Conservation (phyloP, 345 rosid genomes). For the Leavenworthia alabamica region DNA sequence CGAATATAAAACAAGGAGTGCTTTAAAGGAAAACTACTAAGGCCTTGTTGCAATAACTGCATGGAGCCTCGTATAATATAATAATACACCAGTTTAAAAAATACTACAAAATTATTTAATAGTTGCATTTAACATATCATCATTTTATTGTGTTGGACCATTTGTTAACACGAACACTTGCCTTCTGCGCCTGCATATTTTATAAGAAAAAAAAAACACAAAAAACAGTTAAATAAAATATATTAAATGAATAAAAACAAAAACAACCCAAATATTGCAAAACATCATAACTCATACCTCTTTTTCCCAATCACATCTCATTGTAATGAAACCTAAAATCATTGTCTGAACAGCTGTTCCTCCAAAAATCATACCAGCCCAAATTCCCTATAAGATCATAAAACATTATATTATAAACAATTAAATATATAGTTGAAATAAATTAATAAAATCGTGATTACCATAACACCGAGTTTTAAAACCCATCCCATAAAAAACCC, state of each 20-base stretch:
- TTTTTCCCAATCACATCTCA: constrained; percentile 69
- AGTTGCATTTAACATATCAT: not conserved
- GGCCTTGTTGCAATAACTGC: not conserved
- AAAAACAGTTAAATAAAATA: not conserved
- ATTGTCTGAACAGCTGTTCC: constrained; percentile 70
- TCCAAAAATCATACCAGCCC: constrained; percentile 93
- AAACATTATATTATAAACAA: not conserved
- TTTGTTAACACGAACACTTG: constrained; percentile 45
- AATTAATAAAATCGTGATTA: constrained; percentile 12
- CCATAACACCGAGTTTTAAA: constrained; percentile 71
- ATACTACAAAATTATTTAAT: not conserved
- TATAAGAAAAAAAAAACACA: not conserved
- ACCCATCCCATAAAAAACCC: constrained; percentile 89
- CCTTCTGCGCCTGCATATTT: constrained; percentile 60
- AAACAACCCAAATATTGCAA: not conserved
- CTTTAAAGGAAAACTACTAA: not conserved
- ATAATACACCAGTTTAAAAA: not conserved
- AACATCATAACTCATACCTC: constrained; percentile 40
- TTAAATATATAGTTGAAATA: no score
- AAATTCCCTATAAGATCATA: constrained; percentile 49
- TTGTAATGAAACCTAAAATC: constrained; percentile 43
- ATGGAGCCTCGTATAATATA: not conserved
- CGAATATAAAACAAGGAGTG: no score
- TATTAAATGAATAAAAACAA: not conserved
- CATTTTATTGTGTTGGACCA: constrained; percentile 38